Conservation (phyloP, 163 green algal species). For the Scenedesmus sp. region DNA sequence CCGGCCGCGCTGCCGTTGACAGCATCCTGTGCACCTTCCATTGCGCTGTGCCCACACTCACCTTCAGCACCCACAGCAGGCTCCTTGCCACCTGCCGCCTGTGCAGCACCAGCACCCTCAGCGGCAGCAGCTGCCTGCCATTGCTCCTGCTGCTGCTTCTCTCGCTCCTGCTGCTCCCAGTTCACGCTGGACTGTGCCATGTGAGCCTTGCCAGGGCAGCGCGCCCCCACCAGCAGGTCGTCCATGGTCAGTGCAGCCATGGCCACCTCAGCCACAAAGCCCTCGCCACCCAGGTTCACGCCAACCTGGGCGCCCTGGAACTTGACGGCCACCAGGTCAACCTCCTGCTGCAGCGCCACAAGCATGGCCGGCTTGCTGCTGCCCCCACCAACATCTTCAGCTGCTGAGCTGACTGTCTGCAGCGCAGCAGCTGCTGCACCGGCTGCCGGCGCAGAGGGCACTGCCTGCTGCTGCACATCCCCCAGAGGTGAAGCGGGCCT, state of each 20-base stretch:
- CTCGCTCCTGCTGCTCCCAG: conserved; percentile 26
- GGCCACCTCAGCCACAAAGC: conserved; percentile 55
- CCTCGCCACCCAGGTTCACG: conserved; percentile 66
- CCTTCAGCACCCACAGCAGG: not conserved
- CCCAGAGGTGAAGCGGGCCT: not conserved
- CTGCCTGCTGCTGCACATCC: not conserved
- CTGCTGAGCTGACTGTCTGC: not conserved
- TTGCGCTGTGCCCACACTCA: not conserved
- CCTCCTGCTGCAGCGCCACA: conserved; percentile 75
- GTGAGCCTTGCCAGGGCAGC: conserved; percentile 40
- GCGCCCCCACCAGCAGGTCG: conserved; percentile 77
- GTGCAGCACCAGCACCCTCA: not conserved
- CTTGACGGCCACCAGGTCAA: conserved; percentile 67
- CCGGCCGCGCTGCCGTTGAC: too few relatives aligned
- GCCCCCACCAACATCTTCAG: not conserved
- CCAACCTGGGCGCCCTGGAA: conserved; percentile 59
- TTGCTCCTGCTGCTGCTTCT: not conserved
- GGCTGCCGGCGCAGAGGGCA: not conserved
- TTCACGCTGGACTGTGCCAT: conserved; percentile 44
- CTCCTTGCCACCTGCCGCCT: not conserved
- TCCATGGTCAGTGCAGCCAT: conserved; percentile 71
- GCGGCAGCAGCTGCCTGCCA: not conserved
- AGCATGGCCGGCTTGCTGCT: conserved; percentile 32
- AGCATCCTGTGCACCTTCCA: not conserved
- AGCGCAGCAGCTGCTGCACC: conserved; percentile 18